Conservation (phyloP, 192 early-diverging fungal genomes). For the Coemansia sp. region DNA sequence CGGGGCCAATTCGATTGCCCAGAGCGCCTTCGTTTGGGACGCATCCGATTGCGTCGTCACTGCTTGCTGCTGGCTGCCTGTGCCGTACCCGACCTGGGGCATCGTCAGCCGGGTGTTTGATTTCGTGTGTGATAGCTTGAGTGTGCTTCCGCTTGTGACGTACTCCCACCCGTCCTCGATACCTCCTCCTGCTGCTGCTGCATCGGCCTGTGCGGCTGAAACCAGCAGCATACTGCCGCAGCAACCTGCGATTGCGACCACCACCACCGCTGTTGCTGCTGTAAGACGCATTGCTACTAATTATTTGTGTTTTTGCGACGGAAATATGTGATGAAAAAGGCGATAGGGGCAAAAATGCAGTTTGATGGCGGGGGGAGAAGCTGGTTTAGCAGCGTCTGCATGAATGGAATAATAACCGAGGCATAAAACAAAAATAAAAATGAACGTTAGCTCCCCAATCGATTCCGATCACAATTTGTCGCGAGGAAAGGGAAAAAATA, state of each 20-base stretch:
- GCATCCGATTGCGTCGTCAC: constrained; percentile 35
- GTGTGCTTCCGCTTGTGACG: constrained; percentile 45
- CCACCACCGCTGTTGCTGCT: background rate
- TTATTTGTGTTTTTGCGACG: no score
- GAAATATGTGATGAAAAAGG: background rate
- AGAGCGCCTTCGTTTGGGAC: constrained; percentile 26
- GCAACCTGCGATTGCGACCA: background rate
- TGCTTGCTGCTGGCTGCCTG: constrained; percentile 54
- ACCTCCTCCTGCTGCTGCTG: background rate
- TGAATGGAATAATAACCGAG: background rate
- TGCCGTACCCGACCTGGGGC: constrained; percentile 55
- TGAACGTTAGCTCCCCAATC: background rate
- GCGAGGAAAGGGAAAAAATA: background rate
- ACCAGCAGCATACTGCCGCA: background rate
- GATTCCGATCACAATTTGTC: background rate
- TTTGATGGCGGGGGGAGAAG: background rate
- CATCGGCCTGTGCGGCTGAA: background rate
- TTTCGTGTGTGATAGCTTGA: constrained; percentile 43
- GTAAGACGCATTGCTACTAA: background rate
- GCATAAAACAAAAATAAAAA: background rate
- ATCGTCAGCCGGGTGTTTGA: constrained; percentile 33
- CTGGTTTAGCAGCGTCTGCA: background rate
- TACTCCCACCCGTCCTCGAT: constrained; percentile 43
- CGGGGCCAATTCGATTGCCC: constrained; percentile 23
- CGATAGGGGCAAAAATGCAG: background rate